Conservation (phyloP, 805 yeast genomes). For the Cyberlindnera lachancei region DNA sequence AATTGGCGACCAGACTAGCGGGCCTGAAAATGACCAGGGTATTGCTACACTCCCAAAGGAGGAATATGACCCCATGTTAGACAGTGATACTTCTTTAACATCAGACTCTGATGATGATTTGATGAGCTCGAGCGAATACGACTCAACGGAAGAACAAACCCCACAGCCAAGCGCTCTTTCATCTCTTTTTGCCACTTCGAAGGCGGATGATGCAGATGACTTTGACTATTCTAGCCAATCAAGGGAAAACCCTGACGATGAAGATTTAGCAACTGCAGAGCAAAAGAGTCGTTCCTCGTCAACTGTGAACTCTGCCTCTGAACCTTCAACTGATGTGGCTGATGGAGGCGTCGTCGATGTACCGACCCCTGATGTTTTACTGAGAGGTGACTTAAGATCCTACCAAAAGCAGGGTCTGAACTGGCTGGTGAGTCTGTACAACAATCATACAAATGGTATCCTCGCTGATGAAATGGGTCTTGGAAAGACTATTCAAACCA, state of each 20-base stretch:
- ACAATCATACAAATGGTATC: constrained; percentile 90
- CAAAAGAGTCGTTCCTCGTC: constrained; percentile 5
- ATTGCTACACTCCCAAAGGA: constrained; percentile 8
- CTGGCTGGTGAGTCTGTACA: constrained; percentile 92
- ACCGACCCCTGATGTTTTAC: constrained; percentile 58
- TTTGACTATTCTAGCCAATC: constrained; percentile 23
- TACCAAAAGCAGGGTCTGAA: constrained; percentile 95
- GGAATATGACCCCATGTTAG: constrained; percentile 13
- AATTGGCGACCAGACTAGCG: constrained; percentile 1
- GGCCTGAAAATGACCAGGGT: neutral
- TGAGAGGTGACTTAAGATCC: constrained; percentile 78
- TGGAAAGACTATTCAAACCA: constrained; percentile 95
- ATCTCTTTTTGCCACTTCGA: constrained; percentile 29
- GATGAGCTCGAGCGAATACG: constrained; percentile 19
- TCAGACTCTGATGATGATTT: constrained; percentile 16
- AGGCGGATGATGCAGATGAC: constrained; percentile 27
- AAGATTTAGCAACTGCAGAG: constrained; percentile 5
- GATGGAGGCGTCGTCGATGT: constrained; percentile 53
- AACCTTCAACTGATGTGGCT: constrained; percentile 18
- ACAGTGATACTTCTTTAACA: constrained; percentile 26
- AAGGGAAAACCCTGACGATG: constrained; percentile 13
- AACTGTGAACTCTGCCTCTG: constrained; percentile 32
- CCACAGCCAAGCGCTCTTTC: constrained; percentile 22
- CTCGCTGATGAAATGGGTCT: constrained; percentile 99
- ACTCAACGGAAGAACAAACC: constrained; percentile 14